Evolutionary conservation across 2,329 filamentous ascomycete species (phyloP).

Genomic region (Paracamarosporium sp.): DNA sequence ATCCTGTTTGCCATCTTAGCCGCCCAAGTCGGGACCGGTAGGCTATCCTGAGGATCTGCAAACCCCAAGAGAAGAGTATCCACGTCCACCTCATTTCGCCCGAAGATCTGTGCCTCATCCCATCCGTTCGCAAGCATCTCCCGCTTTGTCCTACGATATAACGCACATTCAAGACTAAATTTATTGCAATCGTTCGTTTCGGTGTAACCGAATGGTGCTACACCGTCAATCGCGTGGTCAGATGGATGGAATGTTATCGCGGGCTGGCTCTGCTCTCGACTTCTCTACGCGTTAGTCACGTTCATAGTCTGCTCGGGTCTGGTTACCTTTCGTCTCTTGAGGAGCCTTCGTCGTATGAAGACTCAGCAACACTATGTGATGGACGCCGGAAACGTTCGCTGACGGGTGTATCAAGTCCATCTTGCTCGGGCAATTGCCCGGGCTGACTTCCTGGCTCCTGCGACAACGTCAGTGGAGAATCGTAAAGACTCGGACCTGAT

Average conservation of each 20-base stretch:
- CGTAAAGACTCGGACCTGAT: not conserved
- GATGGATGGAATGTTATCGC: constrained; percentile 29
- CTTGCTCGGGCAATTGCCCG: constrained; percentile 28
- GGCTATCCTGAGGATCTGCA: constrained; percentile 39
- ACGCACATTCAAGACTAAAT: constrained; percentile 43
- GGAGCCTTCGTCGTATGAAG: constrained; percentile 39
- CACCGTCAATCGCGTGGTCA: constrained; percentile 26
- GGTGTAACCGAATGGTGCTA: constrained; percentile 27
- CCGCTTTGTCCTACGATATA: constrained; percentile 39
- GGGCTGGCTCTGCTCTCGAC: constrained; percentile 42
- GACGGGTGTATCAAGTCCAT: constrained; percentile 32
- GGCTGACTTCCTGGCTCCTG: constrained; percentile 32
- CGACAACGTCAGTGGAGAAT: constrained; percentile 16
- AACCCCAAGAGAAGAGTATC: constrained; percentile 44
- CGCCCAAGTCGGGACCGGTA: constrained; percentile 43
- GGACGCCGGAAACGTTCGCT: constrained; percentile 33
- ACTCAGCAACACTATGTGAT: constrained; percentile 29
- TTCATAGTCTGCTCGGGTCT: constrained; percentile 3
- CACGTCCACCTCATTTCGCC: constrained; percentile 41
- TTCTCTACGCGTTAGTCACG: constrained; percentile 27
- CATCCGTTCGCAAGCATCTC: constrained; percentile 42
- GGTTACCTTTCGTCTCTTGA: constrained; percentile 41
- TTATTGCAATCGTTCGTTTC: constrained; percentile 30
- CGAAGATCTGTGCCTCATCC: constrained; percentile 41
- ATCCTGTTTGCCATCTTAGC: constrained; percentile 40